Base-by-base conservation (phyloP, 495 filamentous ascomycete species). In the Xylaria bambusicola region DNA sequence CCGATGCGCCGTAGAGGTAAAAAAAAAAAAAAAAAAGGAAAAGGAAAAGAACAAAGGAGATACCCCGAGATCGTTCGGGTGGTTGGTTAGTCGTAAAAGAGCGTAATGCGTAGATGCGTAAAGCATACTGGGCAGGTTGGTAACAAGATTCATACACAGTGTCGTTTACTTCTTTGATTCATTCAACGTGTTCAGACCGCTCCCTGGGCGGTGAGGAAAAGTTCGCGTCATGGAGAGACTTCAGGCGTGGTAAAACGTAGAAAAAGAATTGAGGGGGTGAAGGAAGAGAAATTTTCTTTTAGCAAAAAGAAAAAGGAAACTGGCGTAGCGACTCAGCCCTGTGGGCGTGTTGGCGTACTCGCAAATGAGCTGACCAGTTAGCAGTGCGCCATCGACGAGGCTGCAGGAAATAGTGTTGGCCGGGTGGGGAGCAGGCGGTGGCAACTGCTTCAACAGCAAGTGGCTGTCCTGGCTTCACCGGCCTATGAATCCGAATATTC, bases 401-500 rank as follows among this genome's bases (percentile, higher is more conserved):
- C 13, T 3, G 5, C 10, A 33, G 29, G 29, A 10, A 33, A 33
- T 33, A 33, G 29, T 33, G 29, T 33, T 10, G 29, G 5, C 5
- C 10, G 5, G 29, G n/a, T n/a, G n/a, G n/a, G n/a, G n/a, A n/a
- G n/a, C n/a, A 48, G 42, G 12, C 18, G 31, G 24, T 24, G 15
- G 53, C 6, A 58, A 6, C 44, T 21, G 54, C 31, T n/a, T 21
- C 29, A 33, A 33, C 10, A 33, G 29, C 10, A 5, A 5, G 29
- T 5, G 29, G 5, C n/a, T n/a, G n/a, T 33, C 3, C 13, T 31
- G 3, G n/a, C 49, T 15, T 56, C 17, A 65, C 15, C 56, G 61
- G 8, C 56, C 41, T 24, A 40, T 60, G 2, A 68, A 47, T 17
- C 68, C 68, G 7, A 71, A 58, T 1, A 71, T 71, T 20, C 65